Percentiles rank a stretch among this genome's conserved stretches.
phyloP scores from a whole-genome alignment of 139 green algal genomes.

The Nannochloris sp. region DNA sequence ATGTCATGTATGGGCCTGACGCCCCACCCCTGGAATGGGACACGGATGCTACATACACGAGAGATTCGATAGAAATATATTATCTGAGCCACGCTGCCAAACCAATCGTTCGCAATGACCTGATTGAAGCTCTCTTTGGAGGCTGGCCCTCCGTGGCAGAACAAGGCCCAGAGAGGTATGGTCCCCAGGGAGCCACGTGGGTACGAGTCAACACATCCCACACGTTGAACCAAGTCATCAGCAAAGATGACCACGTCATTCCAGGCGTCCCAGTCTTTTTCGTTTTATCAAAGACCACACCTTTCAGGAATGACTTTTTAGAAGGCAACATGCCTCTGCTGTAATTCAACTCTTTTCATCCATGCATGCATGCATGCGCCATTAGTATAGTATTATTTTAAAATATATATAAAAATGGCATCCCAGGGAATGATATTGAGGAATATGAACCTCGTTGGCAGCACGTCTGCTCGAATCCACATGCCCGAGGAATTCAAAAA shows the following conservation, averaged over 20 bases:
- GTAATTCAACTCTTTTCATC: slow-evolving; percentile 10
- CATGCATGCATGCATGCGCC: background rate
- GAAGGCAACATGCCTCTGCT: slow-evolving; percentile 32
- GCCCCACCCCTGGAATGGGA: slow-evolving; percentile 79
- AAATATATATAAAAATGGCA: slow-evolving; percentile 2
- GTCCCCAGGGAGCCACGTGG: slow-evolving; percentile 33
- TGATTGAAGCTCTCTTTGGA: slow-evolving; percentile 53
- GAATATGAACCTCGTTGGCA: slow-evolving; percentile 23
- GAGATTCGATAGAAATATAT: slow-evolving; percentile 69
- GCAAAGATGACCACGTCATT: slow-evolving; percentile 47
- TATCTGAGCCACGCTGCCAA: slow-evolving; percentile 61
- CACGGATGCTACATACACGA: slow-evolving; percentile 48
- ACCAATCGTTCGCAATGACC: slow-evolving; percentile 22
- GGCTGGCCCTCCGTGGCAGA: slow-evolving; percentile 50
- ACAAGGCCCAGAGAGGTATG: slow-evolving; percentile 53
- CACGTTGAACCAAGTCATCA: slow-evolving; percentile 44
- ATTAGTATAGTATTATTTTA: background rate
- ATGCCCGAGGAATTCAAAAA: slow-evolving; percentile 11
- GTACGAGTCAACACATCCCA: slow-evolving; percentile 23
- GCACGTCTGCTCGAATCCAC: background rate
- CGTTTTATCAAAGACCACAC: slow-evolving; percentile 53
- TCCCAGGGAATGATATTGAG: slow-evolving; percentile 27
- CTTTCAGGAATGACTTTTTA: slow-evolving; percentile 58
- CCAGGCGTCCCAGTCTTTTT: slow-evolving; percentile 76
- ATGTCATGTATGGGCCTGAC: slow-evolving; percentile 58